phyloP scores from a whole-genome alignment of 371 early-diverging fungal species.

The Sanchytrium tribonematis region DNA sequence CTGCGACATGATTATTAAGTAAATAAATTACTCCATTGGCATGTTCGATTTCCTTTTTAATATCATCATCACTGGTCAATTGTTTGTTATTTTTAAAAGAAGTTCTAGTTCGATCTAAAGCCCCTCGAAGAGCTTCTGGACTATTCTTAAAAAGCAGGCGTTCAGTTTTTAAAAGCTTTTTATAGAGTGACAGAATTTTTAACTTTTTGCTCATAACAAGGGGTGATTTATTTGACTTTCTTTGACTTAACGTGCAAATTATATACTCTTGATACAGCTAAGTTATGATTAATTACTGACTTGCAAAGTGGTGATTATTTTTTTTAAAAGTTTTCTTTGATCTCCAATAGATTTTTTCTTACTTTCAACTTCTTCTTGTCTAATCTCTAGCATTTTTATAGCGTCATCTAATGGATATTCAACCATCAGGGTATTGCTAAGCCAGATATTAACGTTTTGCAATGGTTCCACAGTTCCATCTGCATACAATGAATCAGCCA shows the following conservation, averaged over 20 bases:
- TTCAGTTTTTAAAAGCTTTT: background rate
- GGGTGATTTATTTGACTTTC: too few relatives aligned
- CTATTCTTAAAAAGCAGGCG: background rate
- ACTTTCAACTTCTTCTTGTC: background rate
- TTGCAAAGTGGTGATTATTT: background rate
- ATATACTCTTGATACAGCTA: background rate
- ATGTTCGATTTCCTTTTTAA: background rate
- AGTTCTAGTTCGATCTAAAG: background rate
- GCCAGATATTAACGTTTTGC: background rate
- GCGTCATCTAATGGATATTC: slow-evolving; percentile 1
- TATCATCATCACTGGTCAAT: background rate
- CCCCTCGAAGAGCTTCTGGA: background rate
- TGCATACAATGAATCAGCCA: background rate
- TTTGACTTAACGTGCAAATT: background rate
- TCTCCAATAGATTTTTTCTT: background rate
- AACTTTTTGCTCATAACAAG: background rate
- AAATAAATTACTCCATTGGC: background rate
- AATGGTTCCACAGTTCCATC: background rate
- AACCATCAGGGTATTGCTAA: background rate
- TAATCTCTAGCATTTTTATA: background rate
- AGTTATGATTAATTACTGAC: background rate
- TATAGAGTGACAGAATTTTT: background rate
- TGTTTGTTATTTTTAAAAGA: background rate
- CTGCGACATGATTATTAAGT: background rate
- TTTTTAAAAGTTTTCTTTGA: background rate